Conservation (phyloP, 345 rosid species). For the Rhodamnia rubescens region DNA sequence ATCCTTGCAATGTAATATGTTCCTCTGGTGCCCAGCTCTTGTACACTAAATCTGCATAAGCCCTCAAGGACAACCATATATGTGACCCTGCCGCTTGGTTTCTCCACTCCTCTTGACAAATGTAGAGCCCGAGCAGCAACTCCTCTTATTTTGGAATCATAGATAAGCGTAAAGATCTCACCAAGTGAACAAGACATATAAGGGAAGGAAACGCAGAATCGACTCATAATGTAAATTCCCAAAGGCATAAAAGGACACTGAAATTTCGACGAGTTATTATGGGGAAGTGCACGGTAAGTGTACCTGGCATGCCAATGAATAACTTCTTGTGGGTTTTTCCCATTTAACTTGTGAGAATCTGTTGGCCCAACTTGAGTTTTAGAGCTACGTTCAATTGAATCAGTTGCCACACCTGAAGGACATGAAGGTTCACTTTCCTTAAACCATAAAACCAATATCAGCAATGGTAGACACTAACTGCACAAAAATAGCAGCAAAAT, state of each 20-base stretch:
- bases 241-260: not conserved
- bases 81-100: constrained; percentile 98
- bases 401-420: constrained; percentile 46
- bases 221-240: not conserved
- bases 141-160: constrained; percentile 41
- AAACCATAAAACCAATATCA: not conserved
- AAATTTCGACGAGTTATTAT: not conserved
- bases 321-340: constrained; percentile 68
- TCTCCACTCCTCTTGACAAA: constrained; percentile 97
- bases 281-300: not conserved
- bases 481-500: not conserved
- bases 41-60: constrained; percentile 84
- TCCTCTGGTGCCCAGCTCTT: constrained; percentile 89
- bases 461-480: not conserved
- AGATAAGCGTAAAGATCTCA: not conserved
- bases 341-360: constrained; percentile 67
- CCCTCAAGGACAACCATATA: constrained; percentile 98
- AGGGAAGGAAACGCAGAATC: not conserved
- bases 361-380: constrained; percentile 49
- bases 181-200: not conserved
- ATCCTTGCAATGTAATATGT: constrained; percentile 78
- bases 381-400: constrained; percentile 50
- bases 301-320: constrained; percentile 93
- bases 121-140: constrained; percentile 98
- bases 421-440: not conserved